These are phyloP conservation scores for Circinella minor DNA, from an alignment of 371 early-diverging fungal species.

Conservation along the genomic window DNA sequence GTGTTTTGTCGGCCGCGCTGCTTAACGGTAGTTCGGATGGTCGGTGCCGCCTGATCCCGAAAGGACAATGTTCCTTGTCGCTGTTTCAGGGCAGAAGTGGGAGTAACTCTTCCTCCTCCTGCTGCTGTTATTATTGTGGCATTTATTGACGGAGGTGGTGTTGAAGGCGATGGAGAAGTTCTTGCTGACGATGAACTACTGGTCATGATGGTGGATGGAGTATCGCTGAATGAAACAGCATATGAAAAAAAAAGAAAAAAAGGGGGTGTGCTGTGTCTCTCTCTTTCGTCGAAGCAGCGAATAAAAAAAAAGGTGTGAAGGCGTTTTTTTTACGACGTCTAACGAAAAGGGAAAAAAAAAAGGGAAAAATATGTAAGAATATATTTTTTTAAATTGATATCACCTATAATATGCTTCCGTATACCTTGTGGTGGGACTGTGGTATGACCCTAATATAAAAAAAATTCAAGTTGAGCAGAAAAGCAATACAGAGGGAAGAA, in stretches of 20 bases:
- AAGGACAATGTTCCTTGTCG: slow-evolving; percentile 11
- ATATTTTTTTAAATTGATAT: no score
- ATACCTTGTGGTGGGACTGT: no score
- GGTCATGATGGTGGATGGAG: slow-evolving; percentile 16
- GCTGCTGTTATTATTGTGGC: slow-evolving; percentile 4
- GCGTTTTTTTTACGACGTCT: background rate
- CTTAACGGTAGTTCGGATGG: slow-evolving; percentile 6
- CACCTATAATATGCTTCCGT: no score
- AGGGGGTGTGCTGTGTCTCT: background rate
- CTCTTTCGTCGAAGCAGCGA: background rate
- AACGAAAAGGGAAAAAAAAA: background rate
- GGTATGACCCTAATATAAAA: no score
- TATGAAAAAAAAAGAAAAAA: slow-evolving; percentile 1
- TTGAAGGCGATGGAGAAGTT: slow-evolving; percentile 17
- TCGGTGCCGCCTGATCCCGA: slow-evolving; percentile 7
- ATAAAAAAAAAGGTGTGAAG: background rate
- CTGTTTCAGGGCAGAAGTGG: slow-evolving; percentile 21
- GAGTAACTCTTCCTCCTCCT: slow-evolving; percentile 3
- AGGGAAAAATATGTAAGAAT: background rate
- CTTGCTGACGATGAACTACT: slow-evolving; percentile 19
- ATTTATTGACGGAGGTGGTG: slow-evolving; percentile 19
- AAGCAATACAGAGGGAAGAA: no score
- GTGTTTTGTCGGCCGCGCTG: slow-evolving; percentile 7
- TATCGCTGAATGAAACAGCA: slow-evolving; percentile 1
- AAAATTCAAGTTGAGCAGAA: no score